Conservation (phyloP, 1,139 yeast species). For the Eremothecium cymbalariae region DNA sequence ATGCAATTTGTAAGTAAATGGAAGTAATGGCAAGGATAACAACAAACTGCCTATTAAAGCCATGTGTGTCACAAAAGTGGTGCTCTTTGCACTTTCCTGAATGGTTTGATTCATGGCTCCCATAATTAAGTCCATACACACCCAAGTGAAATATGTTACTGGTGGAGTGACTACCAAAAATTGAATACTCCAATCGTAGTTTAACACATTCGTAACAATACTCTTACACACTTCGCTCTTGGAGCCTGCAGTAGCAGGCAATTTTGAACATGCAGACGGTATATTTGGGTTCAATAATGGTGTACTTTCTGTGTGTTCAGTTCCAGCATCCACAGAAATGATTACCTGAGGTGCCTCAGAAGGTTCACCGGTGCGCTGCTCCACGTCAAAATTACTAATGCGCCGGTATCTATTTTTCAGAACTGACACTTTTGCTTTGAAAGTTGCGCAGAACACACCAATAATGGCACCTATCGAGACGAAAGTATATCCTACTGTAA, state of each 20-base stretch:
- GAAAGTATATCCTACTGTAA: slow-evolving; percentile 45
- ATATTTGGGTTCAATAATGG: slow-evolving; percentile 11
- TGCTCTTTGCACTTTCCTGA: slow-evolving; percentile 51
- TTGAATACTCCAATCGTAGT: slow-evolving; percentile 79
- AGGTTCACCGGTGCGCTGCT: neutral
- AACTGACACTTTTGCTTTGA: slow-evolving; percentile 6
- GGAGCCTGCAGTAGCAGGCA: neutral
- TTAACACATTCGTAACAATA: slow-evolving; percentile 7
- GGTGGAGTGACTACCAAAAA: slow-evolving; percentile 60
- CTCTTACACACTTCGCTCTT: neutral
- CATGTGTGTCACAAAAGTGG: slow-evolving; percentile 41
- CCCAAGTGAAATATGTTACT: slow-evolving; percentile 43
- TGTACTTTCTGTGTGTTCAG: slow-evolving; percentile 7
- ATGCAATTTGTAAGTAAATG: slow-evolving; percentile 66
- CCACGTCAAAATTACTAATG: neutral
- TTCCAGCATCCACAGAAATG: neutral
- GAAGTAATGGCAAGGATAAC: slow-evolving; percentile 52
- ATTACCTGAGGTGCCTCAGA: slow-evolving; percentile 4
- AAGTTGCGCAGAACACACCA: slow-evolving; percentile 38
- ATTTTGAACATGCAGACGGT: neutral
- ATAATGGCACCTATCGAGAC: slow-evolving; percentile 46
- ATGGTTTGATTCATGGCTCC: slow-evolving; percentile 62
- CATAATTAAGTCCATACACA: slow-evolving; percentile 43
- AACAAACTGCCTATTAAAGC: slow-evolving; percentile 36
- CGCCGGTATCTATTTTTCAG: slow-evolving; percentile 9